phyloP scores from a whole-genome alignment of 768 basidiomycete species.

The Dentipellis fragilis region DNA sequence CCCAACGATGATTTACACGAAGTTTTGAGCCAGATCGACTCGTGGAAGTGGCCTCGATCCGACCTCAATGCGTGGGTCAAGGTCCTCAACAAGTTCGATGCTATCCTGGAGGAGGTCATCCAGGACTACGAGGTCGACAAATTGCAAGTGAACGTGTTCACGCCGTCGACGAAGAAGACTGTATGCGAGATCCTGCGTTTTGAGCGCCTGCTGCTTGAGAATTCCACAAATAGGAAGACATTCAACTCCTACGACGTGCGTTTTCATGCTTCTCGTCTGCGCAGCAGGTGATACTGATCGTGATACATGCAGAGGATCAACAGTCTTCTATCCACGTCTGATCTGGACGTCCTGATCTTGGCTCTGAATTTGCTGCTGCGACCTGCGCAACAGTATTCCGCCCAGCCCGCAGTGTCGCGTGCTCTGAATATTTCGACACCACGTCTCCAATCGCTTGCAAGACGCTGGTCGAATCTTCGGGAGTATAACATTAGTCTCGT shows the following conservation, averaged over 20 bases:
- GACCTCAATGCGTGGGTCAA: conserved; percentile 96
- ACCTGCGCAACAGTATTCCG: conserved; percentile 91
- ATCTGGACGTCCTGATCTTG: conserved; percentile 79
- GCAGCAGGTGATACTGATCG: background rate
- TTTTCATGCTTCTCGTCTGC: conserved; percentile 12
- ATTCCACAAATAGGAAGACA: conserved; percentile 95
- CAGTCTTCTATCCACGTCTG: conserved; percentile 77
- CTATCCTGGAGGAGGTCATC: conserved; percentile 74
- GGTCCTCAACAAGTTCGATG: conserved; percentile 93
- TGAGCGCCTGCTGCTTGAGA: conserved; percentile 84
- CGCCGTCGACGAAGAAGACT: conserved; percentile 59
- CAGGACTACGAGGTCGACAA: conserved; percentile 79
- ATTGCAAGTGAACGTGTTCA: conserved; percentile 73
- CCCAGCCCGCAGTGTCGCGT: conserved; percentile 75
- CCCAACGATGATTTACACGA: conserved; percentile 62
- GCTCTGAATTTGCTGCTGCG: conserved; percentile 81
- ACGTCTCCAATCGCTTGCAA: conserved; percentile 74
- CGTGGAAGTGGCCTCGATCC: conserved; percentile 93
- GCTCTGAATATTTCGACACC: conserved; percentile 74
- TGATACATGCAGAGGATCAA: conserved; percentile 62
- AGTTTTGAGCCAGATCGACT: conserved; percentile 57
- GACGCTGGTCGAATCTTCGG: conserved; percentile 74
- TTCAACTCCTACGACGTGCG: conserved; percentile 95
- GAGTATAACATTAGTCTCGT: conserved; percentile 72
- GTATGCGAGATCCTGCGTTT: conserved; percentile 82